Percentiles rank a stretch among this genome's conserved stretches.
Conservation (phyloP, 2,329 filamentous ascomycete genomes). For the Colletotrichum sp. region DNA sequence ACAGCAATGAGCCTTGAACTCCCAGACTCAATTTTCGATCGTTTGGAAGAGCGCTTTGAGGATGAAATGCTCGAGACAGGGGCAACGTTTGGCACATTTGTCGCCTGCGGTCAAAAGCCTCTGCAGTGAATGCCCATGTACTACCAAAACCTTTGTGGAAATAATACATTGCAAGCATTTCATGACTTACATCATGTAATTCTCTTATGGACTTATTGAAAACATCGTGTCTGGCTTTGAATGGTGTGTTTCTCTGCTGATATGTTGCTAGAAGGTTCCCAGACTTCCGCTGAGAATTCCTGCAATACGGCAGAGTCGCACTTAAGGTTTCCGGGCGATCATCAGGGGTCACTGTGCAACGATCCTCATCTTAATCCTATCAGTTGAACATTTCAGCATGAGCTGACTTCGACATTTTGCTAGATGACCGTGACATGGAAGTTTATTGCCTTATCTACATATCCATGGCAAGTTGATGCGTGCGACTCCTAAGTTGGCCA, state of each 20-base stretch:
- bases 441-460: background rate
- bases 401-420: background rate
- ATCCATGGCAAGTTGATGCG: background rate
- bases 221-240: background rate
- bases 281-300: background rate
- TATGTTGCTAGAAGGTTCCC: fast-evolving
- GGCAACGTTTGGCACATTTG: background rate
- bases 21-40: background rate
- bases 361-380: background rate
- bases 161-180: background rate
- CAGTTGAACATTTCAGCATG: background rate
- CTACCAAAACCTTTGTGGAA: background rate
- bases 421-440: background rate
- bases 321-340: background rate
- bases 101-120: background rate
- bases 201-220: background rate
- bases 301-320: background rate
- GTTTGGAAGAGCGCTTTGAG: background rate
- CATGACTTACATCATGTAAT: fast-evolving
- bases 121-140: background rate
- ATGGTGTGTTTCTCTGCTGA: background rate
- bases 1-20: background rate
- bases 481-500: background rate
- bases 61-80: background rate
- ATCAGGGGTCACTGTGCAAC: background rate